These are phyloP conservation scores for Vaccinium darrowii DNA, from an alignment of 148 eudicot species.

Conservation along the genomic window DNA sequence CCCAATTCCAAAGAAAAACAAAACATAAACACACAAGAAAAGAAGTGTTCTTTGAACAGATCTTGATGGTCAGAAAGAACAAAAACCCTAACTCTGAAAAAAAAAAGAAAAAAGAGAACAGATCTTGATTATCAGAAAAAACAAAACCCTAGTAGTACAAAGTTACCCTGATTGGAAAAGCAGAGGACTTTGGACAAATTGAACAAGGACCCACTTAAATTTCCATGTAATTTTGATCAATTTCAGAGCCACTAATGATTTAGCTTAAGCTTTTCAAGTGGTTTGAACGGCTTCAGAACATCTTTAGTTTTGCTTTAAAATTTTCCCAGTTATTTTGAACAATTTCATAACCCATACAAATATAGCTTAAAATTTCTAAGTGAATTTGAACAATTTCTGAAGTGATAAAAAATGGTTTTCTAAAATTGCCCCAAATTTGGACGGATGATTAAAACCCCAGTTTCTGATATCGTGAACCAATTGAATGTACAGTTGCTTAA, in stretches of 20 bases:
- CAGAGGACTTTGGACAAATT: constrained; percentile 19
- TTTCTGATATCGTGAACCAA: neutral
- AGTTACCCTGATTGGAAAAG: constrained; percentile 8
- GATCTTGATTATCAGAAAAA: neutral
- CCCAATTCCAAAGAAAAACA: constrained; percentile 16
- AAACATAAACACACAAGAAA: neutral
- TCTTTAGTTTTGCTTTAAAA: neutral
- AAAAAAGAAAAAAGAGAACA: neutral
- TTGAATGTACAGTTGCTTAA: neutral
- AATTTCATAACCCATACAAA: neutral
- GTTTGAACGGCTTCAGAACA: neutral
- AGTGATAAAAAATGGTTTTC: neutral
- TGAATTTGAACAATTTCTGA: neutral
- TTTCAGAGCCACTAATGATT: neutral
- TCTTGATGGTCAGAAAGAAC: neutral
- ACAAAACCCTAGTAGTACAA: constrained; percentile 9
- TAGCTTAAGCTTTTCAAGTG: neutral
- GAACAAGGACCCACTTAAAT: constrained; percentile 1
- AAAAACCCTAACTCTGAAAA: neutral
- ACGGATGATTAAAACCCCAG: neutral
- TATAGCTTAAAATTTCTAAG: neutral
- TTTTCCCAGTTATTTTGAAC: neutral
- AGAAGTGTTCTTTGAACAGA: neutral
- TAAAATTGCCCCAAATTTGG: neutral
- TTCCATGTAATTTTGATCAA: neutral